These are phyloP conservation scores for Hypoxylon sp. DNA, from an alignment of 2,329 filamentous ascomycete genomes.

Conservation along the genomic window DNA sequence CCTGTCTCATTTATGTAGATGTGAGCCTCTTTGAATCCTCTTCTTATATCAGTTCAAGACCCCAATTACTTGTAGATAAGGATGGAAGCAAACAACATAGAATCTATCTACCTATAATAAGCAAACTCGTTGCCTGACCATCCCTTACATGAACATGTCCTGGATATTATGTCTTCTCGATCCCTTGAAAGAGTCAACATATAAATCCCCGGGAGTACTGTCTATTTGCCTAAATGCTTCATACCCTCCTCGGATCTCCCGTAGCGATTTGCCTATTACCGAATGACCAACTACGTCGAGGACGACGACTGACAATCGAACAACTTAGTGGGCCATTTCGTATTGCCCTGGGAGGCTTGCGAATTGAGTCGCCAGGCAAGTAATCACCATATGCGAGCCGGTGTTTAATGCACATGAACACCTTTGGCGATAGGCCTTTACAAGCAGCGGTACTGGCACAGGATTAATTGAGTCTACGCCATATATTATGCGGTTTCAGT, in stretches of 20 bases:
- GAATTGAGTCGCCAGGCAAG: not conserved
- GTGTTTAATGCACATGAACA: not conserved
- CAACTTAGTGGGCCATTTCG: not conserved
- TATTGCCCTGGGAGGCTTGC: not conserved
- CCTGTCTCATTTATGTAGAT: not conserved
- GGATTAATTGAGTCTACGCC: not conserved
- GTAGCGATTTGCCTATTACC: not conserved
- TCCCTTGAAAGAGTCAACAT: not conserved
- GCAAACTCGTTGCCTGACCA: not conserved
- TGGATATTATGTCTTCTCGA: not conserved
- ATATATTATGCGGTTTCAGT: no score
- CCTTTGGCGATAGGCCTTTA: not conserved
- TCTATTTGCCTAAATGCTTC: not conserved
- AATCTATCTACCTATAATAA: not conserved
- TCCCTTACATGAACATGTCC: not conserved
- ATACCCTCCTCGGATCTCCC: not conserved
- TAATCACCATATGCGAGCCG: not conserved
- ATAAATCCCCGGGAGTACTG: not conserved
- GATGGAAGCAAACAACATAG: not conserved
- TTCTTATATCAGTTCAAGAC: no score
- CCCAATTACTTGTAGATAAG: not conserved
- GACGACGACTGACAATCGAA: not conserved
- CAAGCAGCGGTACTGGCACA: no score
- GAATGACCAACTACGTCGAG: no score
- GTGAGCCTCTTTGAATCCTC: not conserved